A percentile compares a stretch with the other conserved stretches of the same genome.
Evolutionary conservation across 2,329 filamentous ascomycete genomes (phyloP).

Genomic region (Alternaria consortialis): DNA sequence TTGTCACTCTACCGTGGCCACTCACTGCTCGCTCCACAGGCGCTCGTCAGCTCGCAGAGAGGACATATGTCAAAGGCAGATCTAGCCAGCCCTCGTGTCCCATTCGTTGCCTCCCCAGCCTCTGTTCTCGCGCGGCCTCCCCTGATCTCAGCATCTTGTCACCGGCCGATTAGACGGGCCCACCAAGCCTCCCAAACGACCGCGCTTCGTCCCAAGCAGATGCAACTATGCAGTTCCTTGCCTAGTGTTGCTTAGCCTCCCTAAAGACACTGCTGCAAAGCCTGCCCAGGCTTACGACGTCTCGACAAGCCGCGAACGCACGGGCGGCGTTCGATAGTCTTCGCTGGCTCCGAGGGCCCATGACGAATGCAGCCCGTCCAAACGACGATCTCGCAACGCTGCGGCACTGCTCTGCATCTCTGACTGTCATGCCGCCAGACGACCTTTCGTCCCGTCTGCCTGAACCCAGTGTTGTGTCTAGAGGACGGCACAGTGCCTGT

Average conservation of each 20-base stretch:
- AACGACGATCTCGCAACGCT: slow-evolving; percentile 46
- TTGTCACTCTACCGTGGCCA: background rate
- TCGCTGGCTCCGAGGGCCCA: slow-evolving; percentile 39
- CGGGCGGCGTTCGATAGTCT: slow-evolving; percentile 49
- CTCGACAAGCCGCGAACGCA: slow-evolving; percentile 39
- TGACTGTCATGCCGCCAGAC: slow-evolving; percentile 43
- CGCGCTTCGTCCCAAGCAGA: slow-evolving; percentile 40
- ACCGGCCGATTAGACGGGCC: slow-evolving; percentile 16
- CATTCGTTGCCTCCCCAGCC: slow-evolving; percentile 11
- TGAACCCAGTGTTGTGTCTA: slow-evolving; percentile 35
- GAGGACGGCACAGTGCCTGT: slow-evolving; percentile 30
- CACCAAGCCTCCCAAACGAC: slow-evolving; percentile 27
- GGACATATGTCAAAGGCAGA: slow-evolving; percentile 25
- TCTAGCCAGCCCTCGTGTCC: slow-evolving; percentile 7
- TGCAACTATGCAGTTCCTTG: slow-evolving; percentile 26
- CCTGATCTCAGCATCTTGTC: slow-evolving; percentile 22
- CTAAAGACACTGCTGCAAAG: slow-evolving; percentile 17
- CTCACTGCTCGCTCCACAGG: slow-evolving; percentile 25
- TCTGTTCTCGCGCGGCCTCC: slow-evolving; percentile 9
- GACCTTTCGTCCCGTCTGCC: slow-evolving; percentile 32
- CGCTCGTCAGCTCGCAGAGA: slow-evolving; percentile 33
- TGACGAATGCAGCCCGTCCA: slow-evolving; percentile 46
- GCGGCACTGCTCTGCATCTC: slow-evolving; percentile 37
- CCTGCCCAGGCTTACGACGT: slow-evolving; percentile 45
- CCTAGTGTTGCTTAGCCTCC: slow-evolving; percentile 25